Evolutionary conservation across 495 filamentous ascomycete species (phyloP).

Genomic region (Evernia prunastri): DNA sequence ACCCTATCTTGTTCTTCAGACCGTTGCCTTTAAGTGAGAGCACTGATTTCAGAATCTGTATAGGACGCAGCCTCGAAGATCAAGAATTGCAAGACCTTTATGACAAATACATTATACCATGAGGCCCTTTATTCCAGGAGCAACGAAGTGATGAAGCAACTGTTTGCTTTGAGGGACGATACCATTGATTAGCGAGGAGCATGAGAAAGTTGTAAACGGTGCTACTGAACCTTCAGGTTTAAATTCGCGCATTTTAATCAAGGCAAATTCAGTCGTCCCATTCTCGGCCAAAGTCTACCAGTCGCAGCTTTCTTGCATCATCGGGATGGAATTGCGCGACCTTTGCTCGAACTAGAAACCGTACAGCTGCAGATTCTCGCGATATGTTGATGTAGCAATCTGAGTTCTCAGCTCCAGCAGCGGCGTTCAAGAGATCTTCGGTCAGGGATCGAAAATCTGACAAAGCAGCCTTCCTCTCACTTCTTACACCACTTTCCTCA

Average conservation of each 20-base stretch:
- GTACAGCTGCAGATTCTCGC: constrained; percentile 72
- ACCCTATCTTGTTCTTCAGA: neutral
- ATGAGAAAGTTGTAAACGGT: neutral
- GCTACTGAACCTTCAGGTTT: neutral
- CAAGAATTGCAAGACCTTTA: constrained; percentile 67
- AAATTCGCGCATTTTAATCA: neutral
- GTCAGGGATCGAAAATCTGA: constrained; percentile 61
- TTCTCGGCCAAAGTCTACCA: constrained; percentile 80
- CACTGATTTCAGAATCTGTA: constrained; percentile 36
- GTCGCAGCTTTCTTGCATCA: constrained; percentile 65
- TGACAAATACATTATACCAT: constrained; percentile 87
- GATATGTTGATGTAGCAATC: constrained; percentile 60
- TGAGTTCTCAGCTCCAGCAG: constrained; percentile 39
- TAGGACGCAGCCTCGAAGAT: constrained; percentile 69
- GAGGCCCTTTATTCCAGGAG: constrained; percentile 66
- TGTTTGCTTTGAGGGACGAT: constrained; percentile 68
- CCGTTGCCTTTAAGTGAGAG: neutral
- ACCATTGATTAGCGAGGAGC: constrained; percentile 49
- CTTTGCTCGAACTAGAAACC: constrained; percentile 78
- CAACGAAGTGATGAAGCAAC: constrained; percentile 63
- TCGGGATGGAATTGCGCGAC: constrained; percentile 82
- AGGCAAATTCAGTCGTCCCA: constrained; percentile 50
- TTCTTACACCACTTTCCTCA: constrained; percentile 29
- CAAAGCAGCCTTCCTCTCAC: constrained; percentile 60
- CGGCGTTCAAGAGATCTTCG: constrained; percentile 56